phyloP scores from a whole-genome alignment of 208 protist genomes.

The Acanthamoeba rhysodes region DNA sequence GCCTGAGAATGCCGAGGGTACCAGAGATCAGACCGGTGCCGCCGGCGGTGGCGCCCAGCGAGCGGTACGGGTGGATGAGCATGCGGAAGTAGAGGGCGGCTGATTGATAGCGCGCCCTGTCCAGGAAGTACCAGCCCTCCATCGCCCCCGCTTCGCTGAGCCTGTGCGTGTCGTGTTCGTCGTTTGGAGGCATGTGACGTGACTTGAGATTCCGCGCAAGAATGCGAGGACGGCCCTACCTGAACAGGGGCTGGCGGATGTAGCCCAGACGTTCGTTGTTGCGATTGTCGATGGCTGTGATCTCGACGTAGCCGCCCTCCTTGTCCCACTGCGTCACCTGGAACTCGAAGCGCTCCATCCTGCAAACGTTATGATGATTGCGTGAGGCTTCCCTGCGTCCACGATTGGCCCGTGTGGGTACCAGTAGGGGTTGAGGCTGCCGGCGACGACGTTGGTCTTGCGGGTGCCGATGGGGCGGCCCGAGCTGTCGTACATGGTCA shows the following conservation, averaged over 20 bases:
- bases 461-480: background rate
- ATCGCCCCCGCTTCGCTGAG: background rate
- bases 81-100: background rate
- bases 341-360: slow-evolving; percentile 8
- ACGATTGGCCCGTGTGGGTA: too few species aligned
- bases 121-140: slow-evolving; percentile 3
- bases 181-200: too few species aligned
- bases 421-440: background rate
- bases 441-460: background rate
- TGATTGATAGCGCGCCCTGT: background rate
- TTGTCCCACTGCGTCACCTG: slow-evolving; percentile 12
- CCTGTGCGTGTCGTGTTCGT: background rate
- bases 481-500: background rate
- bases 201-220: too few species aligned
- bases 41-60: background rate
- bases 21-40: background rate
- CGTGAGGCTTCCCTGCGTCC: too few species aligned
- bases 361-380: background rate
- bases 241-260: slow-evolving; percentile 17
- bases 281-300: background rate
- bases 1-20: too few species aligned
- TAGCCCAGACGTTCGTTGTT: background rate
- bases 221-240: background rate
- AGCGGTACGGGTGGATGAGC: background rate
- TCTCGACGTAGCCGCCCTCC: slow-evolving; percentile 4